Evolutionary conservation across 768 basidiomycete species (phyloP), one percentile per base, ranked within the genome.

Genomic region (Kwoniella bestiolae): DNA sequence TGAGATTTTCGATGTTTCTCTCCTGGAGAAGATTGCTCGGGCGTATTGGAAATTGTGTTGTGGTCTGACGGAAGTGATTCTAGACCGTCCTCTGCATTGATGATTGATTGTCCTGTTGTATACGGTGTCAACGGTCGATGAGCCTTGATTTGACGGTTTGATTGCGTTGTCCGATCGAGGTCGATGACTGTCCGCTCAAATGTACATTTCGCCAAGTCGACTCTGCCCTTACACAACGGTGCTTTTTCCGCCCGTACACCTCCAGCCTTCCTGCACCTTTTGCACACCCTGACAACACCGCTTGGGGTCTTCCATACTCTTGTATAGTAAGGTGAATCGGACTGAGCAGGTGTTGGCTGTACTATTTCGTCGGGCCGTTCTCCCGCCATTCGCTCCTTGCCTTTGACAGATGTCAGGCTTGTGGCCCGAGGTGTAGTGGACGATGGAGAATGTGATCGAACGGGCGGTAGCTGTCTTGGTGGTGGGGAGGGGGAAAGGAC

Each of bases 361-460:
- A 25, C 21, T 11, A 35, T 4, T 5, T 38, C 26, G 21, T 47
- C 9, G 1, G 64, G 44, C n/a, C 57, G 49, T 29, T 68, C 60
- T 5, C 61, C 71, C 14, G 31, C 32, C 72, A 70, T 70, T 8
- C 69, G 62, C 11, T 41, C 55, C 46, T 73, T 69, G 35, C 65
- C 71, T 56, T 73, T 70, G 38, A 5, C 38, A 18, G 38, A 41
- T 41, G 38, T 12, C 12, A 53, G 23, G 49, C n/a, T 31, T 34
- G 16, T 14, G 56, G 23, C 26, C 38, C 55, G 28, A 16, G 56
- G 49, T 7, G 49, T 44, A 12, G 53, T 21, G 32, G 60, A 56
- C 41, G 49, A 25, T 50, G 28, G 49, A n/a, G n/a, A n/a, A n/a
- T n/a, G n/a, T 50, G 23, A 23, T 25, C 16, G 23, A 50, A 29